A percentile compares a stretch with the other conserved stretches of the same genome.
These are phyloP conservation scores for Aspergillus homomorphus DNA, from an alignment of 495 filamentous ascomycete genomes.

Conservation along the genomic window DNA sequence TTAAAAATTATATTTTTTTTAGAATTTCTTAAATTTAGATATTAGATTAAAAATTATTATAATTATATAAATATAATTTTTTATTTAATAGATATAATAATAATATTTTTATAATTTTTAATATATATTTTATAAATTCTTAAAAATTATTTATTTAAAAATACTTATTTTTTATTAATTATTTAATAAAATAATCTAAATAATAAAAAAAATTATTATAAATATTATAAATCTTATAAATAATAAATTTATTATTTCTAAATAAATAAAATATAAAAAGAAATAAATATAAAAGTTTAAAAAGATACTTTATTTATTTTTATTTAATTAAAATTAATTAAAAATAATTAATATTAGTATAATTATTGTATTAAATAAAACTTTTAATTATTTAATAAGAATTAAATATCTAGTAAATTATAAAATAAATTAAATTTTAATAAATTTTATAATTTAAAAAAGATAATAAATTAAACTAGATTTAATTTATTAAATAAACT, in stretches of 20 bases:
- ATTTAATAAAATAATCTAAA: neutral
- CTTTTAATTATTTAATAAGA: no score
- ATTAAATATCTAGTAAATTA: no score
- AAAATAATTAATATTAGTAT: no score
- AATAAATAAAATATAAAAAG: no score
- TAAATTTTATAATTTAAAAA: neutral
- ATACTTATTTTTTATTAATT: neutral
- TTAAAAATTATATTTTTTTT: neutral
- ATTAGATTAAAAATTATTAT: neutral
- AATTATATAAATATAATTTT: slow-evolving; percentile 1
- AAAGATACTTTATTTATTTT: no score
- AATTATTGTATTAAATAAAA: no score
- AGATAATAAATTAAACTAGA: neutral
- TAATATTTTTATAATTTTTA: neutral
- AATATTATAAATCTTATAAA: no score
- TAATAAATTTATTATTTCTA: no score
- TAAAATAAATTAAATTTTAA: neutral
- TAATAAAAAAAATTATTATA: no score
- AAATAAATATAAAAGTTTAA: no score
- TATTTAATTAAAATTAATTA: no score
- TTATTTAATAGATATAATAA: neutral
- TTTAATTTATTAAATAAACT: slow-evolving; percentile 1
- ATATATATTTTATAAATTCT: neutral
- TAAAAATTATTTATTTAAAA: neutral
- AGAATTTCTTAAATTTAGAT: neutral